Evolutionary conservation across 371 early-diverging fungal species (phyloP), one percentile per base, ranked within the genome.

Genomic region (Syncephalastrum sp.): DNA sequence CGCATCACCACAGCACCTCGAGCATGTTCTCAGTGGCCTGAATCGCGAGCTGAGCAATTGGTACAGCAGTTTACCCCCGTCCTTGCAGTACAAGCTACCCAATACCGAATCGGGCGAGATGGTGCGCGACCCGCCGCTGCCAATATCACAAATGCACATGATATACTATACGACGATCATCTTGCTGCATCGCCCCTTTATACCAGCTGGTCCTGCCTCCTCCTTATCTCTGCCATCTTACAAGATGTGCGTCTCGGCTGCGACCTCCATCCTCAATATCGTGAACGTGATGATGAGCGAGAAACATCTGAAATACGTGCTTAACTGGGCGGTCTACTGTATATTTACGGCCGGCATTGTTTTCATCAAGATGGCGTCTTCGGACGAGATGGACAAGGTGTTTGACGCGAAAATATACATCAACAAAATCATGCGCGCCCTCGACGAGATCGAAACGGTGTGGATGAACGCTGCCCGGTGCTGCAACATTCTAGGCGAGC

Each of bases 191-290:
- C 65, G 79, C 16, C 75, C 72, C 1, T 73, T 75, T 63, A 72
- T 73, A 43, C 64, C 75, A 10, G 67, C 61, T 0, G 53, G 72
- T 5, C 52, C 63, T 21, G 56, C 59, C 1, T 21, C 61, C 13
- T 24, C 71, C 1, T 52, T 58, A 2, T 60, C 77, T 4, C 53
- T 74, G 15, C 75, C 77, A 1, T 70, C 68, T 16, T 66, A 64
- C 41, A 69, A 79, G 16, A 68, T 77, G 15, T 82, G 82, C 49
- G 66, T 69, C 1, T 70, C 73, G 5, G 74, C 79, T 5, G 81
- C 84, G 1, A 72, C 72, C 13, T 60, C 78, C 0, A 78, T 82
- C 13, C 53, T 79, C 19, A 67, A 73, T 21, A 79, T 84, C 23
- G 65, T 56, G 14, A 66, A 71, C 46, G 52, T 65, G 14, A 63